Conservation (phyloP, 2,329 filamentous ascomycete species). For the Colletotrichum navitas region DNA sequence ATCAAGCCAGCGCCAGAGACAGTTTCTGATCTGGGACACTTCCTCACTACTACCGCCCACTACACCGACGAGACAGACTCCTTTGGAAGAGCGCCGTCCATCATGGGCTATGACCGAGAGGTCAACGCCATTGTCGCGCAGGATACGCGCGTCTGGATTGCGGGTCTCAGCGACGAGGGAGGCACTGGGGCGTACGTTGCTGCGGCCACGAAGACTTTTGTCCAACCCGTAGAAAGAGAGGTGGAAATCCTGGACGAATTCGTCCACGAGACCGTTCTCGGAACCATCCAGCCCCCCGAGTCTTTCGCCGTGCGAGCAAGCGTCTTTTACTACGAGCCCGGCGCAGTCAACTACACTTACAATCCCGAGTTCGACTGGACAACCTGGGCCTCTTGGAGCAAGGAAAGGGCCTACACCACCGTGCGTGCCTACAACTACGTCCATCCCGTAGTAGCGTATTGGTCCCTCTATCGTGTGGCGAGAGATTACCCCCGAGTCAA, state of each 20-base stretch:
- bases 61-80: slow-evolving; percentile 65
- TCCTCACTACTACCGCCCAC: slow-evolving; percentile 67
- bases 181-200: slow-evolving; percentile 69
- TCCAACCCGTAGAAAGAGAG: slow-evolving; percentile 63
- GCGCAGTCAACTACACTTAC: slow-evolving; percentile 59
- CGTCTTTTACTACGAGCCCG: slow-evolving; percentile 68
- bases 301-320: slow-evolving; percentile 62
- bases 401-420: slow-evolving; percentile 57
- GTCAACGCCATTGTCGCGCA: slow-evolving; percentile 57
- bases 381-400: slow-evolving; percentile 46
- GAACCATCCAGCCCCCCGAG: slow-evolving; percentile 56
- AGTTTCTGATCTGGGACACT: slow-evolving; percentile 62
- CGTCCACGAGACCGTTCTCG: slow-evolving; percentile 63
- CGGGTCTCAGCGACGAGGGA: slow-evolving; percentile 71
- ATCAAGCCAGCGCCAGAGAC: slow-evolving; percentile 60
- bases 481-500: slow-evolving; percentile 59
- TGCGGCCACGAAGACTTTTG: slow-evolving; percentile 65
- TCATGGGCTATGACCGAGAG: slow-evolving; percentile 69
- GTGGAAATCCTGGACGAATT: slow-evolving; percentile 67
- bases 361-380: slow-evolving; percentile 59
- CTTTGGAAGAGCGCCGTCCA: slow-evolving; percentile 65
- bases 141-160: slow-evolving; percentile 67
- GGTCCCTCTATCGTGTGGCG: slow-evolving; percentile 68
- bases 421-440: slow-evolving; percentile 71
- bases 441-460: slow-evolving; percentile 68